Evolutionary conservation across 2,329 filamentous ascomycete species (phyloP).

Genomic region (Amauroascus verrucosus): DNA sequence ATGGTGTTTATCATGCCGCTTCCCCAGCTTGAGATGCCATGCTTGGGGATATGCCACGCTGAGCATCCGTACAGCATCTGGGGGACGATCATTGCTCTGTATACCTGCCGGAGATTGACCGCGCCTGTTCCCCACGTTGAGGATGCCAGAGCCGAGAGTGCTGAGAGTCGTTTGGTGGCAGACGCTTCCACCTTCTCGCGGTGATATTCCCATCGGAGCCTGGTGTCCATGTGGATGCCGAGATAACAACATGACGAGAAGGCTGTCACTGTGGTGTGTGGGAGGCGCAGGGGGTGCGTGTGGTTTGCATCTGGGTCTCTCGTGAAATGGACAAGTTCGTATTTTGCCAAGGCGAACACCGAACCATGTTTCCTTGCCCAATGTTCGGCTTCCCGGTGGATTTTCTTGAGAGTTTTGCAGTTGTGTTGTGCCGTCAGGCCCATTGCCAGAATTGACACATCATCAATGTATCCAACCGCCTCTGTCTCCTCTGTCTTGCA

Average conservation of each 20-base stretch:
- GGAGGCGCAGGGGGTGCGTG: slow-evolving; percentile 15
- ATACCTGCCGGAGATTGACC: slow-evolving; percentile 19
- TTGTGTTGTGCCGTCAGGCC: slow-evolving; percentile 12
- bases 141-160: slow-evolving; percentile 20
- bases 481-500: slow-evolving; percentile 9
- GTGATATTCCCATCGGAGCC: slow-evolving; percentile 20
- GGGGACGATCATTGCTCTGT: slow-evolving; percentile 17
- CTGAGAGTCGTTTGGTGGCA: slow-evolving; percentile 18
- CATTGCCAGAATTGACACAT: slow-evolving; percentile 12
- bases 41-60: slow-evolving; percentile 18
- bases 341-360: slow-evolving; percentile 20
- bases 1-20: slow-evolving; percentile 9
- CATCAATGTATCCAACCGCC: slow-evolving; percentile 14
- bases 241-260: slow-evolving; percentile 18
- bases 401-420: slow-evolving; percentile 17
- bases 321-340: slow-evolving; percentile 20
- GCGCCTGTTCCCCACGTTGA: slow-evolving; percentile 20
- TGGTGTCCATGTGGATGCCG: slow-evolving; percentile 20
- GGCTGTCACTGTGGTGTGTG: slow-evolving; percentile 13
- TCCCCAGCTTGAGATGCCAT: slow-evolving; percentile 1
- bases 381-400: slow-evolving; percentile 11
- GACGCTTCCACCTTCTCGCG: slow-evolving; percentile 17
- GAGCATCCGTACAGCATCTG: slow-evolving; percentile 24
- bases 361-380: slow-evolving; percentile 16
- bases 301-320: slow-evolving; percentile 14